phyloP scores from a whole-genome alignment of 441 rosid genomes.

The Populus trichocarpa region DNA sequence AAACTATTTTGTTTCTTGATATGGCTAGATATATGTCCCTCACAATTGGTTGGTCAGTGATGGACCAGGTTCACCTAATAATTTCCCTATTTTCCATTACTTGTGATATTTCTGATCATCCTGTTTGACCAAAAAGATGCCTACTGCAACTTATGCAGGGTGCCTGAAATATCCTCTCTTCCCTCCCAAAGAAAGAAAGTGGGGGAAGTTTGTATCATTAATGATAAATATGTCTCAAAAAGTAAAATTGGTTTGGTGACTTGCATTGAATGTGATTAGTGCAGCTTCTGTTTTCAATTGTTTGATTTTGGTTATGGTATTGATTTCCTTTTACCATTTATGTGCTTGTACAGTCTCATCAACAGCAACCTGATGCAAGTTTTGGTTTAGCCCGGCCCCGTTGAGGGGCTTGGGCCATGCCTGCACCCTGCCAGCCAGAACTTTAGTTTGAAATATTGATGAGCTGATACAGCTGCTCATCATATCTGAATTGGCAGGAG shows the following conservation, averaged over 20 bases:
- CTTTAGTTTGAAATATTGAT: slow-evolving; percentile 23
- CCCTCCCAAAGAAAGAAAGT: not conserved
- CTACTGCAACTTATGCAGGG: not conserved
- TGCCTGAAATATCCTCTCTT: not conserved
- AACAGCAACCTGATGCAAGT: slow-evolving; percentile 71
- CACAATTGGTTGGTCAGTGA: not conserved
- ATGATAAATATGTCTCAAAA: not conserved
- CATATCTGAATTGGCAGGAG: slow-evolving; percentile 38
- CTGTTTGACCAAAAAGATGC: not conserved
- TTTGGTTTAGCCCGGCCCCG: slow-evolving; percentile 96
- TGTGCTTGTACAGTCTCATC: slow-evolving; percentile 44
- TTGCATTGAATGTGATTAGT: not conserved
- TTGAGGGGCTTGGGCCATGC: slow-evolving; percentile 95
- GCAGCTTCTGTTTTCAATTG: not conserved
- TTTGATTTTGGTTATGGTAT: slow-evolving; percentile 1
- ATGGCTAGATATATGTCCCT: not conserved
- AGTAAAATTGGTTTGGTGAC: not conserved
- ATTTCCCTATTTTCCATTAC: not conserved
- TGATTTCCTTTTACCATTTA: not conserved
- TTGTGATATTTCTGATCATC: not conserved
- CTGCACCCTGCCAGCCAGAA: slow-evolving; percentile 70
- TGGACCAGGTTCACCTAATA: not conserved
- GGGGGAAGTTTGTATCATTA: not conserved
- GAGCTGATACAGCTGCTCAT: slow-evolving; percentile 19
- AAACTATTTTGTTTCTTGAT: not conserved